Conservation (phyloP, 768 basidiomycete species). For the Royoungia palumana region DNA sequence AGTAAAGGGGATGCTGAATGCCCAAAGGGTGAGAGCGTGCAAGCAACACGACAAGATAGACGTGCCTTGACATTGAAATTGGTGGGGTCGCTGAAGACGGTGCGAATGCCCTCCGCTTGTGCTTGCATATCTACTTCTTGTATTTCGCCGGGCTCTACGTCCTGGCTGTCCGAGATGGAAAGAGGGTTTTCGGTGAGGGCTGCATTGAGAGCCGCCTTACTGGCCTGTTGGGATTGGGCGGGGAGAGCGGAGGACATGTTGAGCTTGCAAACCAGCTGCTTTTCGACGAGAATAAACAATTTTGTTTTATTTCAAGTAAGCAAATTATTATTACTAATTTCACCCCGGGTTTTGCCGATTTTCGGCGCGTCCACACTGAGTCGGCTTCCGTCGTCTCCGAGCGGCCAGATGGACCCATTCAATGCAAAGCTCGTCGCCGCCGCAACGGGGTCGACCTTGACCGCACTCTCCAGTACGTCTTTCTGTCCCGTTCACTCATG, state of each 20-base stretch:
- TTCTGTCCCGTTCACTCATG: conserved; percentile 5
- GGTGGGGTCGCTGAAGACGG: conserved; percentile 89
- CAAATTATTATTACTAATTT: background rate
- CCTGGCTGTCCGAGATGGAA: conserved; percentile 30
- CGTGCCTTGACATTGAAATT: conserved; percentile 95
- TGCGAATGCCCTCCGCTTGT: conserved; percentile 79
- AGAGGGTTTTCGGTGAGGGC: conserved; percentile 60
- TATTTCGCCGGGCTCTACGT: conserved; percentile 76
- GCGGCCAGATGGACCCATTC: conserved; percentile 58
- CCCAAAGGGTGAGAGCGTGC: background rate
- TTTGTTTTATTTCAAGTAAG: too few species aligned
- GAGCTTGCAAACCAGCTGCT: conserved; percentile 10
- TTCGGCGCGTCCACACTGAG: background rate
- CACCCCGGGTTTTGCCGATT: conserved; percentile 27
- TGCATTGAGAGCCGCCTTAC: conserved; percentile 72
- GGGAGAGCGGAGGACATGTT: conserved; percentile 47
- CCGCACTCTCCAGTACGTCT: conserved; percentile 75
- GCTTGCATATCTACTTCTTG: conserved; percentile 84
- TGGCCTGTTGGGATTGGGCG: conserved; percentile 67
- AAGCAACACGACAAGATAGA: background rate
- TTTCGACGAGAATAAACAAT: background rate
- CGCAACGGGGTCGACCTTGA: conserved; percentile 74
- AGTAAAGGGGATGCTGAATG: conserved; percentile 84
- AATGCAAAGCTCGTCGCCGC: conserved; percentile 80
- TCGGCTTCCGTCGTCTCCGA: background rate